Percentiles rank a stretch among this genome's conserved stretches.
Conservation (phyloP, 208 protist species). For the Naegleria gruberi region DNA sequence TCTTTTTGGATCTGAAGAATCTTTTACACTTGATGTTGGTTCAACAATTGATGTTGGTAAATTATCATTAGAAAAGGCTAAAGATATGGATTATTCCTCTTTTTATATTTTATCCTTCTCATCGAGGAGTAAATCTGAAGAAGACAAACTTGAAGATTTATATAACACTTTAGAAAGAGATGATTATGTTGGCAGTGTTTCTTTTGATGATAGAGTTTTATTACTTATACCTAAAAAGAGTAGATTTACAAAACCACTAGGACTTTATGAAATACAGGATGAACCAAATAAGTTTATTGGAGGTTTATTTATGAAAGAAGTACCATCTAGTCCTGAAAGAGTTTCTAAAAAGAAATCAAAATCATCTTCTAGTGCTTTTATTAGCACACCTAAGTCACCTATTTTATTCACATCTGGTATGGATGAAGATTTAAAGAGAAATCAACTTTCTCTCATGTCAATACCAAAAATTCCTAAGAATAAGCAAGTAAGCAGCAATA, state of each 20-base stretch:
- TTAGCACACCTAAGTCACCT: not conserved
- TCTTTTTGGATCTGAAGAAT: not conserved
- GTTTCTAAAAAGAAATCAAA: not conserved
- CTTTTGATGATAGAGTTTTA: not conserved
- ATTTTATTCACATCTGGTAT: not conserved
- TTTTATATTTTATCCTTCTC: not conserved
- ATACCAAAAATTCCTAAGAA: not conserved
- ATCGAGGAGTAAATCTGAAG: not conserved
- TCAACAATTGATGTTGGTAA: not conserved
- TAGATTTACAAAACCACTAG: not conserved
- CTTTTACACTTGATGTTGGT: not conserved
- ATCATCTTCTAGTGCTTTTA: not conserved
- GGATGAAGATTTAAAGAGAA: not conserved
- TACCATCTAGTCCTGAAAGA: not conserved
- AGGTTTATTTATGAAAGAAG: not conserved
- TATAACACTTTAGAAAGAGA: not conserved
- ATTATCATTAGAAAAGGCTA: not conserved
- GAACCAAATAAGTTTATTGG: not conserved
- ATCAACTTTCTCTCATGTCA: not conserved
- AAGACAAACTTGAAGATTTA: not conserved
- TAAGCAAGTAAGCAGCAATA: not conserved
- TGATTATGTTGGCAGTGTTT: not conserved
- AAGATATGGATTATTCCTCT: not conserved
- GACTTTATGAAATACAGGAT: not conserved
- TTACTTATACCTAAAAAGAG: not conserved